These are phyloP conservation scores for Mitragyna speciosa DNA, from an alignment of 257 asterid genomes.

Conservation along the genomic window DNA sequence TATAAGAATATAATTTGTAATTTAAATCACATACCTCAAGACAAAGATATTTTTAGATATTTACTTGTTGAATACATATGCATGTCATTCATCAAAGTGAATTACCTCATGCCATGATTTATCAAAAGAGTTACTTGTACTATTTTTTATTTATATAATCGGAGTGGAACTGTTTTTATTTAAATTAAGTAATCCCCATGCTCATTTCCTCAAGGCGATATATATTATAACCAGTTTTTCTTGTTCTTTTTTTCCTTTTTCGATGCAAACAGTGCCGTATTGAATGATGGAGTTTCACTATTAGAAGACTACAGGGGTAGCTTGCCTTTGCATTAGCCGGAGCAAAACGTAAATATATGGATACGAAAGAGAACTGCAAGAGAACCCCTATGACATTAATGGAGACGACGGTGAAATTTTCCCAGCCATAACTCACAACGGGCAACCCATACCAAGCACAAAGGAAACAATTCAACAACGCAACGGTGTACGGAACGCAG, in stretches of 20 bases:
- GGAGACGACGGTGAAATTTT: slow-evolving; percentile 64
- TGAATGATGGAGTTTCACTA: neutral
- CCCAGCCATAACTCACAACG: slow-evolving; percentile 67
- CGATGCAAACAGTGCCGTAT: neutral
- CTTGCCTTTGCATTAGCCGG: slow-evolving; percentile 56
- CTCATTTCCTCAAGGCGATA: neutral
- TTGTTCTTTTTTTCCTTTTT: neutral
- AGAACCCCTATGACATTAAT: slow-evolving; percentile 67
- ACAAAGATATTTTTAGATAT: no score
- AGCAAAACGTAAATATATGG: slow-evolving; percentile 49
- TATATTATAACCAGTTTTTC: neutral
- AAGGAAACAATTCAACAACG: slow-evolving; percentile 57
- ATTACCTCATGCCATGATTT: no score
- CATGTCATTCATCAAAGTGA: no score
- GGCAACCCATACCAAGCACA: slow-evolving; percentile 90
- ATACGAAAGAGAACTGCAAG: slow-evolving; percentile 60
- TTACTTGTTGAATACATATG: no score
- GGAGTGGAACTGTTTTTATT: no score
- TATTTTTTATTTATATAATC: no score
- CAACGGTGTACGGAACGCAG: slow-evolving; percentile 65
- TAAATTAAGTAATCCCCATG: no score
- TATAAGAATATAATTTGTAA: no score
- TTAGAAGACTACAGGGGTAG: neutral
- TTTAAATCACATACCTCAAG: no score
- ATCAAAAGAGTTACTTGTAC: no score